Conservation (phyloP, 2,329 filamentous ascomycete genomes). For the Arachnomyces sp. region DNA sequence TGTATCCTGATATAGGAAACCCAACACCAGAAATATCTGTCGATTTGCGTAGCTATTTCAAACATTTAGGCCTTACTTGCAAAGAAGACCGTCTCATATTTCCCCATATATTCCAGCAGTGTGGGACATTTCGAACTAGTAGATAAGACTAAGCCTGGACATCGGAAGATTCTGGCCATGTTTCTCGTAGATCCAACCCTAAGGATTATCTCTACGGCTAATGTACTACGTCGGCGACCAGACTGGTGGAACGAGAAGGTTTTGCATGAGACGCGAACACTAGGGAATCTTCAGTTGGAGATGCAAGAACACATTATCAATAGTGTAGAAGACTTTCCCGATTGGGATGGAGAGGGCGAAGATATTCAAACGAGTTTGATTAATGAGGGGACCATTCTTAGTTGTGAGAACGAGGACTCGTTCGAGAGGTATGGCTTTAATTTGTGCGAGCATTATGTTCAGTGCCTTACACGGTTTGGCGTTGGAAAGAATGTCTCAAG, state of each 20-base stretch:
- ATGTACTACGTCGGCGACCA: constrained; percentile 9
- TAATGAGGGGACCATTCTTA: constrained; percentile 6
- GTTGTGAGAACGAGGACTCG: too few species aligned
- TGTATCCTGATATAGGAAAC: constrained; percentile 6
- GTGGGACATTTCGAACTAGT: constrained; percentile 9
- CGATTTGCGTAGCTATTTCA: constrained; percentile 22
- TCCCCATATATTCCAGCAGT: constrained; percentile 14
- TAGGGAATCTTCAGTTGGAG: constrained; percentile 6
- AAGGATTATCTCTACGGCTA: constrained; percentile 12
- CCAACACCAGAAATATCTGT: constrained; percentile 16
- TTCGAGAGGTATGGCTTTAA: too few species aligned
- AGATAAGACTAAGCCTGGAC: constrained; percentile 11
- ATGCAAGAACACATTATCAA: constrained; percentile 4
- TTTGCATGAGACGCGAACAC: neutral
- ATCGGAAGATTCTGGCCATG: constrained; percentile 13
- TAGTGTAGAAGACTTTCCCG: constrained; percentile 1
- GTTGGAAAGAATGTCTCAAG: too few species aligned
- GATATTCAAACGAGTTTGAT: constrained; percentile 8
- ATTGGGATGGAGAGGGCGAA: constrained; percentile 11
- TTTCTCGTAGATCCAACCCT: constrained; percentile 13
- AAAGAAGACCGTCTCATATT: constrained; percentile 15
- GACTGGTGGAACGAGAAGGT: constrained; percentile 12
- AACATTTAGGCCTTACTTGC: constrained; percentile 28
- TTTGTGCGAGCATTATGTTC: too few species aligned
- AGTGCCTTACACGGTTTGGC: too few species aligned